A percentile compares a stretch with the other conserved stretches of the same genome.
These are phyloP conservation scores for Leucocoprinus sp. DNA, from an alignment of 768 basidiomycete genomes.

Conservation along the genomic window DNA sequence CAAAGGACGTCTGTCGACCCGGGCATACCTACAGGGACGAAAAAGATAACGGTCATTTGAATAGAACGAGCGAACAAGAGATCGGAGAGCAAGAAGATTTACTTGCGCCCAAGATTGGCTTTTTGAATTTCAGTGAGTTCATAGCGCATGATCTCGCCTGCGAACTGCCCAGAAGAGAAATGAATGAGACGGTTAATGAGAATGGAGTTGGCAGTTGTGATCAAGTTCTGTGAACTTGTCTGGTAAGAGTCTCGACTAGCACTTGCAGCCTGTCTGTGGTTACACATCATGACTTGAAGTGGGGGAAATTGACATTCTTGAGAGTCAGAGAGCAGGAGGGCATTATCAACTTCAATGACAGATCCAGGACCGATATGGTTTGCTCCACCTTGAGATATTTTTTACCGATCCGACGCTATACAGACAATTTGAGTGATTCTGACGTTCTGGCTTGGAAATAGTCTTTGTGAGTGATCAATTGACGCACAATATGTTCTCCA, in stretches of 20 bases:
- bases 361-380: conserved; percentile 12
- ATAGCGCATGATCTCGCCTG: conserved; percentile 47
- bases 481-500: too few species aligned
- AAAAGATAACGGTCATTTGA: neutral
- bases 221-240: neutral
- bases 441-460: too few species aligned
- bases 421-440: conserved; percentile 7
- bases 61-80: conserved; percentile 12
- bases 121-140: conserved; percentile 54
- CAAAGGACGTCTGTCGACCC: conserved; percentile 54
- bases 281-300: conserved; percentile 5
- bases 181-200: conserved; percentile 43
- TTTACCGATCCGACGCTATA: conserved; percentile 8
- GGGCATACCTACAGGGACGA: conserved; percentile 37
- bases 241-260: neutral
- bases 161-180: conserved; percentile 53
- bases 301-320: conserved; percentile 6
- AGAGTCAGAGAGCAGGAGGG: conserved; percentile 7
- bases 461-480: too few species aligned
- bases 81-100: conserved; percentile 14
- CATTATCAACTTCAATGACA: conserved; percentile 10
- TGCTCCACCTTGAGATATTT: conserved; percentile 7
- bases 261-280: neutral
- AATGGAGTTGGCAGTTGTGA: conserved; percentile 12
- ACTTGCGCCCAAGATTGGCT: conserved; percentile 65